These are phyloP conservation scores for Penium margaritaceum DNA, from an alignment of 139 green algal genomes.

Conservation along the genomic window DNA sequence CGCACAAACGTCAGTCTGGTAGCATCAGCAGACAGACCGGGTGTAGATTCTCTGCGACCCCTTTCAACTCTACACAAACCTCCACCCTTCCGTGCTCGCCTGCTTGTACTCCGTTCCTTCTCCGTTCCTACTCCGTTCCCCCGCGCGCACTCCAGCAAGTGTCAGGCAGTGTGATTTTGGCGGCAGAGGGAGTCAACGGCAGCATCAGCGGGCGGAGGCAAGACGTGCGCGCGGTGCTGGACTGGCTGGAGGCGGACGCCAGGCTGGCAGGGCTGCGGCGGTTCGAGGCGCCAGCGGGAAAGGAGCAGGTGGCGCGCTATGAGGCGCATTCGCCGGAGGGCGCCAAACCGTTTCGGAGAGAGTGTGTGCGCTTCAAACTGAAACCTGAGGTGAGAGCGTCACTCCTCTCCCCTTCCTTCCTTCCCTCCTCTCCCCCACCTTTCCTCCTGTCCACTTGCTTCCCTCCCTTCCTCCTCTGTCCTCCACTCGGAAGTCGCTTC, in stretches of 20 bases:
- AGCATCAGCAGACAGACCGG: too few species aligned
- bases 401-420: neutral
- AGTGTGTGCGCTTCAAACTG: constrained; percentile 40
- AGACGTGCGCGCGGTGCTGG: constrained; percentile 15
- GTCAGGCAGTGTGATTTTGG: constrained; percentile 37
- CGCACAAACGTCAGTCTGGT: too few species aligned
- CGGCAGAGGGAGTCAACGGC: constrained; percentile 41
- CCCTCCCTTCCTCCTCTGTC: neutral
- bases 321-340: neutral
- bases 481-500: too few species aligned
- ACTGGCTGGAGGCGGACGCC: constrained; percentile 12
- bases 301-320: neutral
- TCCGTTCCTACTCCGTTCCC: too few species aligned
- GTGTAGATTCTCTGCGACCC: too few species aligned
- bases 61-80: too few species aligned
- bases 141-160: too few species aligned
- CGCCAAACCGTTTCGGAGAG: constrained; percentile 29
- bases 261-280: constrained; percentile 14
- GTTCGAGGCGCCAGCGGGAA: constrained; percentile 28
- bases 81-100: too few species aligned
- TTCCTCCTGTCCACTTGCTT: neutral
- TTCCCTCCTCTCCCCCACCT: neutral
- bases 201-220: constrained; percentile 36
- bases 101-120: too few species aligned
- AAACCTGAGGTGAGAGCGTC: constrained; percentile 38